Evolutionary conservation across 768 basidiomycete genomes (phyloP).

Genomic region (Pleurotus cornucopiae): DNA sequence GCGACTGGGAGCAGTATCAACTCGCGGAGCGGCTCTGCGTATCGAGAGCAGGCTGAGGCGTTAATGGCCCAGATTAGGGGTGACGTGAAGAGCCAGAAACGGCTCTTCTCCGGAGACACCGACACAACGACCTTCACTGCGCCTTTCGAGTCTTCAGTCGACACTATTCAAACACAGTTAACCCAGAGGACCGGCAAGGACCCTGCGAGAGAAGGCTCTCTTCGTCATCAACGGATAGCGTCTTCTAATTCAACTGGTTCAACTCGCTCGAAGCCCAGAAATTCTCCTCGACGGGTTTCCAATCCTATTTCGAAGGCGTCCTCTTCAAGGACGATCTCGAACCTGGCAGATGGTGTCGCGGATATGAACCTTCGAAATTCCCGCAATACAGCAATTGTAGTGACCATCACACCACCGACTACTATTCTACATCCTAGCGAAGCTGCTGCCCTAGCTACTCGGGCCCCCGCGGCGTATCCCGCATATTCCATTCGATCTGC

Average conservation of each 20-base stretch:
- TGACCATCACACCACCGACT: constrained; percentile 13
- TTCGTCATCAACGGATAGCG: constrained; percentile 27
- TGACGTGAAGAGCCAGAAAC: constrained; percentile 72
- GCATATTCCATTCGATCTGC: constrained; percentile 47
- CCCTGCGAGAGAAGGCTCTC: constrained; percentile 22
- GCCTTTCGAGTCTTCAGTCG: constrained; percentile 22
- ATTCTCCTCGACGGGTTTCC: constrained; percentile 10
- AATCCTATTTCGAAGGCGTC: not conserved
- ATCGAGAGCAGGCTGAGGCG: constrained; percentile 71
- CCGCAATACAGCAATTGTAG: not conserved
- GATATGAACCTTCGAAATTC: constrained; percentile 20
- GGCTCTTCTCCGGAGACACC: constrained; percentile 65
- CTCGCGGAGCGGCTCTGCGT: constrained; percentile 26
- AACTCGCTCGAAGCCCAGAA: constrained; percentile 19
- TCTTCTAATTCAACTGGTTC: constrained; percentile 27
- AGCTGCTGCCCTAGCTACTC: constrained; percentile 22
- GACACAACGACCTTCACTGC: constrained; percentile 41
- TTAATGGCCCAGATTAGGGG: constrained; percentile 85
- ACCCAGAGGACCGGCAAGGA: constrained; percentile 23
- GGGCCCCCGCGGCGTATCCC: constrained; percentile 42
- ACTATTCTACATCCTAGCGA: constrained; percentile 17
- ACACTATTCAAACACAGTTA: not conserved
- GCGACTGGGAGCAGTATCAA: constrained; percentile 49
- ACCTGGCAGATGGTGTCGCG: constrained; percentile 23
- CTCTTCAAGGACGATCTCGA: not conserved